These are phyloP conservation scores for Stephanodiscus minutulus DNA, from an alignment of 108 stramenopile genomes.

Conservation along the genomic window DNA sequence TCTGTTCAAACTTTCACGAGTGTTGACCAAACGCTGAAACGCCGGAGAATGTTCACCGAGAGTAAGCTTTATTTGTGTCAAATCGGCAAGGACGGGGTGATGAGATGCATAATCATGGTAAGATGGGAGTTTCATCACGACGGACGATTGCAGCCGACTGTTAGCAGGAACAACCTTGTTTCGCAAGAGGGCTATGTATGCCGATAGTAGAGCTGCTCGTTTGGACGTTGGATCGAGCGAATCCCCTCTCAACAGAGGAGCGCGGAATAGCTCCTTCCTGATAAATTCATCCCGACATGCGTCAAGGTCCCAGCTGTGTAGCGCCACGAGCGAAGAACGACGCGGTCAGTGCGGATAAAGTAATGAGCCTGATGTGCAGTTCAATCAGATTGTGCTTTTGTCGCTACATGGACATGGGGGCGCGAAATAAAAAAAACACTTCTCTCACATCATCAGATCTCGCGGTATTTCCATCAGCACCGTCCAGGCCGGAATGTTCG, in stretches of 20 bases:
- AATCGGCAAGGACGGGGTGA: slow-evolving; percentile 18
- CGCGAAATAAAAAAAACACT: not conserved
- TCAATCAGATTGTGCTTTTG: not conserved
- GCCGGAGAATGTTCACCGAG: slow-evolving; percentile 17
- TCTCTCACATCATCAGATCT: not conserved
- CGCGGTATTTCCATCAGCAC: slow-evolving; percentile 12
- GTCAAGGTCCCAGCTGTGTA: slow-evolving; percentile 11
- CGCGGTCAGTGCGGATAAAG: not conserved
- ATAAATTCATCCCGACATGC: slow-evolving; percentile 14
- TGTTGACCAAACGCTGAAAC: not conserved
- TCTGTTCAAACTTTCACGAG: slow-evolving; percentile 17
- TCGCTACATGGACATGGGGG: not conserved
- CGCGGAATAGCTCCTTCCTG: slow-evolving; percentile 1
- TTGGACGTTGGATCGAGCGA: slow-evolving; percentile 2
- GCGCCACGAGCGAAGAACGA: not conserved
- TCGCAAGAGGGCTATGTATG: not conserved
- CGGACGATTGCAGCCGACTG: not conserved
- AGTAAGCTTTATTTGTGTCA: slow-evolving; percentile 2
- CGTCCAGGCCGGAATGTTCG: slow-evolving; percentile 8
- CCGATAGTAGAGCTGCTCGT: not conserved
- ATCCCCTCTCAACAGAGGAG: not conserved
- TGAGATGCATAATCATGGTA: not conserved
- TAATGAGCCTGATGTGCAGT: not conserved
- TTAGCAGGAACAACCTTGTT: not conserved
- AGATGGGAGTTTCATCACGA: not conserved